Base-by-base conservation (phyloP, 2,329 filamentous ascomycete species). In the Aspergillus luchuensis region DNA sequence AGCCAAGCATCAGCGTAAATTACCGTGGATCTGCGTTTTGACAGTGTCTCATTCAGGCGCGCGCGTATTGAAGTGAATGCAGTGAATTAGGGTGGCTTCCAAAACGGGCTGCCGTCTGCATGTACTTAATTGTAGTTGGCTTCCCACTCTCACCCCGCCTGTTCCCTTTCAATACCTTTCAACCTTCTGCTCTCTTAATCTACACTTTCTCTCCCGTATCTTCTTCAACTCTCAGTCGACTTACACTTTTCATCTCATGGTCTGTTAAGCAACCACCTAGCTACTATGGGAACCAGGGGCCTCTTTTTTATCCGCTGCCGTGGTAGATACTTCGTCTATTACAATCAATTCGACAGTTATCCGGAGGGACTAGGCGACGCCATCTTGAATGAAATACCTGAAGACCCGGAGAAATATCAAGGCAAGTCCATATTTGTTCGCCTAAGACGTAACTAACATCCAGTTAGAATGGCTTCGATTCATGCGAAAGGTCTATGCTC, bases 271-370 rank as follows among this genome's bases (percentile, higher is more conserved):
- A 8, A 25, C 25, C n/a, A 30, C 5, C n/a, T 54, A 43, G 10
- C 11, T 23, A 55, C 39, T 13, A 66, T 68, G 65, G 66, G 63
- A 5, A 66, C 61, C 10, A 59, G 60, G 48, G 65, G 60, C 23
- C 57, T 64, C 39, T 2, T 63, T 39, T 58, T 64, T 47, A 33
- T 66, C 33, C 65, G 63, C 47, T 68, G 60, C 45, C 58, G 56
- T 13, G 62, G 65, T 53, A 62, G 65, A 63, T 68, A 64, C 52
- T 67, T 64, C 21, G 39, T 61, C 56, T 66, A 67, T 54, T 62
- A 61, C 39, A 68, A 66, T 28, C 58, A 63, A 8, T 61, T 48
- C 10, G 65, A 68, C 55, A 67, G 62, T 30, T 67, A 67, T 15
- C 65, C 62, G 15, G 66, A 68, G 25, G 63, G 65, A 4, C 60